These are phyloP conservation scores for Glycine tomentella DNA, from an alignment of 306 rosid genomes.

Conservation along the genomic window DNA sequence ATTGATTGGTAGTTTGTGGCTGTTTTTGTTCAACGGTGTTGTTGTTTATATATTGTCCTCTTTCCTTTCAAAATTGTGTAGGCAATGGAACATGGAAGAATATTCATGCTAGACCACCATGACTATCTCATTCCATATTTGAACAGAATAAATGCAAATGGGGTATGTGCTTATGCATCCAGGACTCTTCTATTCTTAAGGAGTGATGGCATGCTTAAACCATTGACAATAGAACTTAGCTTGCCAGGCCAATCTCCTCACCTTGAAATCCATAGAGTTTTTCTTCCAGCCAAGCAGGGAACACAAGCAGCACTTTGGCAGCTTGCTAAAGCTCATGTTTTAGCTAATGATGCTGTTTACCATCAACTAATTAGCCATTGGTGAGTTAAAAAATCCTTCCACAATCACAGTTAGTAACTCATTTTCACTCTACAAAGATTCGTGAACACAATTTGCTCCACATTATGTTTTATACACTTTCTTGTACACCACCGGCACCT, in stretches of 20 bases:
- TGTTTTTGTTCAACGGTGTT: not conserved
- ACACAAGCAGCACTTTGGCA: constrained; percentile 79
- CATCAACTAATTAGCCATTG: constrained; percentile 82
- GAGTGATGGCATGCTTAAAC: constrained; percentile 67
- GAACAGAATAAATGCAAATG: constrained; percentile 59
- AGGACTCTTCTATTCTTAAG: constrained; percentile 71
- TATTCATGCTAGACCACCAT: constrained; percentile 77
- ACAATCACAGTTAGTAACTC: constrained; percentile 27
- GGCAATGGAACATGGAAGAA: constrained; percentile 63
- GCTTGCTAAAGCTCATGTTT: constrained; percentile 78
- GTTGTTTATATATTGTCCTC: constrained; percentile 7
- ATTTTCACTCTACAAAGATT: not conserved
- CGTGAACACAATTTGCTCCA: not conserved
- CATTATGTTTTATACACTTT: not conserved
- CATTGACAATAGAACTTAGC: constrained; percentile 76
- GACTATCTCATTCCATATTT: constrained; percentile 73
- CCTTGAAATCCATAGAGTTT: constrained; percentile 48
- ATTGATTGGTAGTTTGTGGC: not conserved
- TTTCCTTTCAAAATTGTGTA: constrained; percentile 38
- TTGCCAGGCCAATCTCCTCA: constrained; percentile 47
- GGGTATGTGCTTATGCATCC: constrained; percentile 67
- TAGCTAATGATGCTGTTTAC: constrained; percentile 67
- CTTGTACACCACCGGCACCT: not conserved
- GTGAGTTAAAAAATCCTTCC: constrained; percentile 51
- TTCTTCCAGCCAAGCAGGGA: constrained; percentile 65